phyloP scores from a whole-genome alignment of 2,329 filamentous ascomycete genomes.

The Colletotrichum shisoi region DNA sequence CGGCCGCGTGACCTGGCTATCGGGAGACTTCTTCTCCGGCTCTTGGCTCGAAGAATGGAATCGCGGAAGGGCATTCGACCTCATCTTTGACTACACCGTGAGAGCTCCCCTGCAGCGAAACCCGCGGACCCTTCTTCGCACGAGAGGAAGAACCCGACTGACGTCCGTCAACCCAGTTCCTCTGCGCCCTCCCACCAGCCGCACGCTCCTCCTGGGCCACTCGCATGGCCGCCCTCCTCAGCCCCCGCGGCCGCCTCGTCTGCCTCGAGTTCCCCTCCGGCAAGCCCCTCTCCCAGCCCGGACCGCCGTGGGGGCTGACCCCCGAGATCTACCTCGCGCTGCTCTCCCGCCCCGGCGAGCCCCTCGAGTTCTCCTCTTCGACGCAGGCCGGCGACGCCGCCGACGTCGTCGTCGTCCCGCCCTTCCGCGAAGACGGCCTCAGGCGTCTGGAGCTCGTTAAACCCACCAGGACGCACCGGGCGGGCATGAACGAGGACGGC shows the following conservation, averaged over 20 bases:
- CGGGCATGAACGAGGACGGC: constrained; percentile 56
- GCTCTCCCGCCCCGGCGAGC: constrained; percentile 72
- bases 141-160: neutral
- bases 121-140: neutral
- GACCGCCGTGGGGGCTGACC: constrained; percentile 76
- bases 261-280: constrained; percentile 81
- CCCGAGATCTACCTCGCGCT: constrained; percentile 76
- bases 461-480: constrained; percentile 59
- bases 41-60: constrained; percentile 59
- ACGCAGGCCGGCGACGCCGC: constrained; percentile 41
- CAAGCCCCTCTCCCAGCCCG: constrained; percentile 70
- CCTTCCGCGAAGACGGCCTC: constrained; percentile 52
- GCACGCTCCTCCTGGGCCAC: constrained; percentile 63
- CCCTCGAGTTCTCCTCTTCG: constrained; percentile 63
- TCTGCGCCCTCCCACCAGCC: constrained; percentile 66
- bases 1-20: constrained; percentile 64
- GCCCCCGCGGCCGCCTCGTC: constrained; percentile 60
- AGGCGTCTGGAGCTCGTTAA: constrained; percentile 59
- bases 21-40: constrained; percentile 72
- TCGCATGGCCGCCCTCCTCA: constrained; percentile 60
- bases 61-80: constrained; percentile 65
- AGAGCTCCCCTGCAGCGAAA: constrained; percentile 38
- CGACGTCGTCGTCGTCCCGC: constrained; percentile 52
- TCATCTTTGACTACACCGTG: constrained; percentile 71
- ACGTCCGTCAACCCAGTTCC: constrained; percentile 56